Evolutionary conservation across 73 alveolate genomes (phyloP).

Genomic region (Paramecium sonneborni): DNA sequence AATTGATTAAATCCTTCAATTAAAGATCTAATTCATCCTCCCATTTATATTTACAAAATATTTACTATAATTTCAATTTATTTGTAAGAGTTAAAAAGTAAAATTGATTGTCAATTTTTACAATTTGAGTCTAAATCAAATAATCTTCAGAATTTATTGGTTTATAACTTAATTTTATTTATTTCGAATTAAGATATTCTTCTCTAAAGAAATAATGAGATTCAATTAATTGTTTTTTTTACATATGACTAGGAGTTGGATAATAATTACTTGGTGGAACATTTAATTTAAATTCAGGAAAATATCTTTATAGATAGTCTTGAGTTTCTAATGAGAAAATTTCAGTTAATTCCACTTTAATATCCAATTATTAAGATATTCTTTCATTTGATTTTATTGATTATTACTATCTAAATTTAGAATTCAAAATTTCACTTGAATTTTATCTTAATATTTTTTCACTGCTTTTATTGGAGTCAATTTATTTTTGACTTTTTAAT

Average conservation of each 20-base stretch:
- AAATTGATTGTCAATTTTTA: background rate
- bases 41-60: background rate
- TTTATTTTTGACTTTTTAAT: background rate
- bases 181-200: background rate
- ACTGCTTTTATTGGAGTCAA: background rate
- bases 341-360: background rate
- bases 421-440: background rate
- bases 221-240: background rate
- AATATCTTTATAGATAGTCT: background rate
- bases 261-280: background rate
- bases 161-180: background rate
- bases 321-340: background rate
- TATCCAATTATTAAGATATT: background rate
- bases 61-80: background rate
- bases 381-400: background rate
- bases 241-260: background rate
- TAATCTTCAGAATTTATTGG: background rate
- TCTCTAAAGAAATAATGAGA: background rate
- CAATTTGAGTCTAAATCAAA: background rate
- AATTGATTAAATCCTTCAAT: background rate
- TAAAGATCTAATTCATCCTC: background rate
- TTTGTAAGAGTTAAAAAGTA: background rate
- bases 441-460: background rate
- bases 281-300: background rate
- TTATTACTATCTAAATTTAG: background rate